Percentiles rank a stretch among this genome's conserved stretches.
These are phyloP conservation scores for Boletus patriciae DNA, from an alignment of 768 basidiomycete genomes.

Conservation along the genomic window DNA sequence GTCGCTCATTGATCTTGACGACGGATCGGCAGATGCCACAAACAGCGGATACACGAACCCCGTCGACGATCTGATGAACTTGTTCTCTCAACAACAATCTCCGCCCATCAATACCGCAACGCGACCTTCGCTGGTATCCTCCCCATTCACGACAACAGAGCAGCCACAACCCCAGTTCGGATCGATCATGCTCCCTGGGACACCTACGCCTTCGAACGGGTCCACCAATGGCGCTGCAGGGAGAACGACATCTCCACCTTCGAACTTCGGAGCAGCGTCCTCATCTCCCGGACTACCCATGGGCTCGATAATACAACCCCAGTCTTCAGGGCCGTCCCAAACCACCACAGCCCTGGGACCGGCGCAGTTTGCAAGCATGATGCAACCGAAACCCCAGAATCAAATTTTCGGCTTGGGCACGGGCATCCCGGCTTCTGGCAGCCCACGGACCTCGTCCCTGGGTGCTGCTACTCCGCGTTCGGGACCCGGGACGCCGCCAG, in stretches of 20 bases:
- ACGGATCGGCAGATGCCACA: constrained; percentile 32
- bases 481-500: constrained; percentile 14
- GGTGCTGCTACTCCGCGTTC: constrained; percentile 11
- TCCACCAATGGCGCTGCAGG: constrained; percentile 12
- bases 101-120: constrained; percentile 30
- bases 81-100: constrained; percentile 46
- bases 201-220: constrained; percentile 33
- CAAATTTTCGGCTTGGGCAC: constrained; percentile 1
- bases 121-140: constrained; percentile 21
- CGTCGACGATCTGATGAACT: constrained; percentile 58
- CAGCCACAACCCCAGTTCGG: constrained; percentile 34
- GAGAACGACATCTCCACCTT: constrained; percentile 17
- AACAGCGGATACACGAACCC: constrained; percentile 26
- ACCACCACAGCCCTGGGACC: background rate
- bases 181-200: constrained; percentile 44
- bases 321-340: constrained; percentile 1
- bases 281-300: constrained; percentile 2
- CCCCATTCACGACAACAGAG: constrained; percentile 14
- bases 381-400: constrained; percentile 20
- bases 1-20: constrained; percentile 82
- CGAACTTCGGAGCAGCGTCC: constrained; percentile 1
- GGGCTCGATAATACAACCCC: constrained; percentile 5
- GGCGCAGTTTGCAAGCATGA: constrained; percentile 13
- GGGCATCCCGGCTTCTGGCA: background rate
- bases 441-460: constrained; percentile 10